Base-by-base conservation (phyloP, 495 filamentous ascomycete genomes). In the Hypoxylon crocopeplum region DNA sequence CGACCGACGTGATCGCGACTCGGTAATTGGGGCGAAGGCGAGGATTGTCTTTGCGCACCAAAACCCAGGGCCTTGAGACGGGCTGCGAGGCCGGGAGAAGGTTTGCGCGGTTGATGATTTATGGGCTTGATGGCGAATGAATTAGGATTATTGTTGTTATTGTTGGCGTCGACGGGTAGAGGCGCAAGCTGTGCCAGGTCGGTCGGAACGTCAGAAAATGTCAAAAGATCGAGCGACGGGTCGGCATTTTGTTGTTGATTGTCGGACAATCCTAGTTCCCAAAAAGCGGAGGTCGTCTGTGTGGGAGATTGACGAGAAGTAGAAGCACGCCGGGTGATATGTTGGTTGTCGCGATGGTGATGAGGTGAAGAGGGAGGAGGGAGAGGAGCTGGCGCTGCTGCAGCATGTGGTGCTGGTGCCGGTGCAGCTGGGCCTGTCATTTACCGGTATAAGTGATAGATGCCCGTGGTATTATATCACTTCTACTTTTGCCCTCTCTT, bases 11-110 rank as follows among this genome's bases (percentile, higher is more conserved):
- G 66, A 41, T 82, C 80, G 48, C 72, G 68, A 42, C 67, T 66
- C 17, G 54, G 60, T 40, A 67, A 69, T 17, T 68, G 71, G 13
- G 70, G 72, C 49, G 66, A 76, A 52, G 69, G 63, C 15, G 70
- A 51, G 27, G 78, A 75, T 72, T 77, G 75, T 41, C 72, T 70
- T 5, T 67, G 29, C 12, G 79, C 67, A 52, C 81, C 76, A 71
- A 87, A 77, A 66, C 89, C 86, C 36, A 93, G 74, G 32, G 87
- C 79, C 67, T 88, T 90, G 50, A 93, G 83, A 71, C 89, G 86
- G 42, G 88, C 89, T 57, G 89, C 87, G 16, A 93, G 79, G 17
- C 88, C 88, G 34, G 89, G 88, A 21, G 88, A 90, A 2, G 83
- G 82, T 66, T 84, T 84, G 54, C 84, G 79, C 33, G 75, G 69